Base-by-base conservation (phyloP, 345 rosid genomes). In the Streptanthus diversifolius region DNA sequence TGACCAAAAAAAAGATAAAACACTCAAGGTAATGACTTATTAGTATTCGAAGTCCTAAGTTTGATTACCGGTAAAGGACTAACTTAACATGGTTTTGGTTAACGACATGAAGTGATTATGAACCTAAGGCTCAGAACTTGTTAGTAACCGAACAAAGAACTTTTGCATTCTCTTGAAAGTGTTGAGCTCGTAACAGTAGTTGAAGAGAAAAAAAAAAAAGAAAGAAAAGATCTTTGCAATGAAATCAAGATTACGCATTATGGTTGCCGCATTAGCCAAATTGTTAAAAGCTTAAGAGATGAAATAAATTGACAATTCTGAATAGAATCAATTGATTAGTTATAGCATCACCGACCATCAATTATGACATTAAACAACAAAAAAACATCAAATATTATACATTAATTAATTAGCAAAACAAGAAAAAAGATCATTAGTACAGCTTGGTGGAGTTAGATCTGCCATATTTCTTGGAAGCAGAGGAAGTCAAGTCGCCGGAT, bases 381-480 rank as follows among this genome's bases (percentile, higher is more conserved):
- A 51, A 7, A 43, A 48, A 17, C 77, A 64, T 64, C 21, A 57
- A 55, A 68, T 68, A 75, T 68, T 40, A 68, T 68, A 75, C 79
- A 75, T 51, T 57, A 39, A 27, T 44, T 63, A 65, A 68, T 67
- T 59, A 60, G 45, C 37, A 18, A 36, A 10, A 30, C 27, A 48
- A 48, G n/a, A 21, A 35, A 12, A 63, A 18, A 15, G 4, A 73
- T 56, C 15, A 49, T 57, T 8, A 74, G 47, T 81, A 85, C 49
- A 86, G 60, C 68, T 79, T 76, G 37, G 95, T 79, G 83, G 82
- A 80, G 33, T 92, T 77, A 37, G 98, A 85, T 84, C 95, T 83
- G 5, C 86, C 52, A 57, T 79, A 90, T 84, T 88, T 90, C 88
- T 91, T 91, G 12, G 96, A 81, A 52, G 87, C 45, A 62, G 97